phyloP scores from a whole-genome alignment of 306 rosid genomes.

The Casuarina cunninghamiana region DNA sequence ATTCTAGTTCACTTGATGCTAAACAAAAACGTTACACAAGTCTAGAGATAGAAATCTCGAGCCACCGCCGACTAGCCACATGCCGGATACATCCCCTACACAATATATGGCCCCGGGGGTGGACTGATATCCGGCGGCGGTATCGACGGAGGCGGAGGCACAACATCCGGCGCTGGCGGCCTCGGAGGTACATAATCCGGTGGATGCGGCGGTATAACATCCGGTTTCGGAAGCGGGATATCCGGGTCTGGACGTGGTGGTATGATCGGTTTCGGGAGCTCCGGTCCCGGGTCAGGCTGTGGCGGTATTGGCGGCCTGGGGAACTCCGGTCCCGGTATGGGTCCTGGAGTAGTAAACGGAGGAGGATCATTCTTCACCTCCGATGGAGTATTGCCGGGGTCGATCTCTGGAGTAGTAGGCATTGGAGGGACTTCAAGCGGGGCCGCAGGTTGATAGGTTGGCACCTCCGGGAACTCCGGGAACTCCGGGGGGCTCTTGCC shows the following conservation, averaged over 20 bases:
- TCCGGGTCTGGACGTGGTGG: slow-evolving; percentile 37
- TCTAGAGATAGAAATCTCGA: no score
- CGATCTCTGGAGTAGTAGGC: slow-evolving; percentile 35
- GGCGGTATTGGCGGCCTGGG: slow-evolving; percentile 20
- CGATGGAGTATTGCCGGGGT: slow-evolving; percentile 23
- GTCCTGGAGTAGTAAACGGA: background rate
- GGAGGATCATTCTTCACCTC: slow-evolving; percentile 43
- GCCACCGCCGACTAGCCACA: no score
- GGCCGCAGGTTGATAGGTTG: slow-evolving; percentile 22
- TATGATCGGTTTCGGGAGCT: slow-evolving; percentile 44
- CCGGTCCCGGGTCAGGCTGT: slow-evolving; percentile 36
- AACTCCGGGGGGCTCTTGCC: slow-evolving; percentile 32
- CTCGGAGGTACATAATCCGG: slow-evolving; percentile 17
- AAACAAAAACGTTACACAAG: no score
- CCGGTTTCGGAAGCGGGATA: slow-evolving; percentile 37
- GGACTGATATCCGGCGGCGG: slow-evolving; percentile 41
- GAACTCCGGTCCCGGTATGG: slow-evolving; percentile 20
- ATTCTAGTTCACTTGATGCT: no score
- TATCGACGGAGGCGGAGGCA: slow-evolving; percentile 40
- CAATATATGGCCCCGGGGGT: slow-evolving; percentile 27
- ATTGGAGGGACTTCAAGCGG: slow-evolving; percentile 32
- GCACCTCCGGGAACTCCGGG: slow-evolving; percentile 11
- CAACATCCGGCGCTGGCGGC: slow-evolving; percentile 46
- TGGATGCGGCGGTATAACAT: slow-evolving; percentile 31
- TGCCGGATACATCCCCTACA: background rate